Percentiles rank a stretch among this genome's conserved stretches.
phyloP scores from a whole-genome alignment of 371 early-diverging fungal species.

The Chytridiales sp. region DNA sequence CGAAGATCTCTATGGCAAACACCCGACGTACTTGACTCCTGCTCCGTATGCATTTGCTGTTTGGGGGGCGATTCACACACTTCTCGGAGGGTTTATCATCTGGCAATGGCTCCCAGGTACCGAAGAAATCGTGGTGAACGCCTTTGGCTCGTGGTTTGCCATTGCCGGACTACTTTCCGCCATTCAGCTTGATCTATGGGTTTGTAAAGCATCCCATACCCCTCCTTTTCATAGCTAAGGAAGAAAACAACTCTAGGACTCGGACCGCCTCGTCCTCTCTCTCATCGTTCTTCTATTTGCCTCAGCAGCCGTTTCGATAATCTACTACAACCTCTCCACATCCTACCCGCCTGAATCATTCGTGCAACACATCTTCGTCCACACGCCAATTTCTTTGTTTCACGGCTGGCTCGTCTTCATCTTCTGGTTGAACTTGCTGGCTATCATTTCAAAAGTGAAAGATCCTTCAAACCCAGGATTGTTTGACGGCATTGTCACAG shows the following conservation, averaged over 20 bases:
- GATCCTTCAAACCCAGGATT: conserved; percentile 35
- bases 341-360: conserved; percentile 46
- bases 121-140: conserved; percentile 62
- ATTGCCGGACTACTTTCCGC: conserved; percentile 58
- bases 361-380: conserved; percentile 60
- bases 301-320: conserved; percentile 40
- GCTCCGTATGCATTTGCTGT: conserved; percentile 46
- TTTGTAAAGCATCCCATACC: conserved; percentile 42
- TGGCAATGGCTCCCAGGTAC: conserved; percentile 59
- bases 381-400: conserved; percentile 72
- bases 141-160: conserved; percentile 68
- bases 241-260: conserved; percentile 14
- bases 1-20: conserved; percentile 38
- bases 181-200: conserved; percentile 63
- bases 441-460: conserved; percentile 51
- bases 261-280: conserved; percentile 39
- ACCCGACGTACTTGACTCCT: conserved; percentile 50
- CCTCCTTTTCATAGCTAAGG: neutral
- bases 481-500: conserved; percentile 52
- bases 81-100: conserved; percentile 64
- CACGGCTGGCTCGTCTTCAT: conserved; percentile 70
- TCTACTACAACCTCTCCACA: conserved; percentile 54
- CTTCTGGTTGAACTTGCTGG: conserved; percentile 60
- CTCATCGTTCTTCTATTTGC: conserved; percentile 42
- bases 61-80: conserved; percentile 65